Evolutionary conservation across 306 rosid genomes (phyloP), one percentile per base, ranked within the genome.

Genomic region (Inga laurina): DNA sequence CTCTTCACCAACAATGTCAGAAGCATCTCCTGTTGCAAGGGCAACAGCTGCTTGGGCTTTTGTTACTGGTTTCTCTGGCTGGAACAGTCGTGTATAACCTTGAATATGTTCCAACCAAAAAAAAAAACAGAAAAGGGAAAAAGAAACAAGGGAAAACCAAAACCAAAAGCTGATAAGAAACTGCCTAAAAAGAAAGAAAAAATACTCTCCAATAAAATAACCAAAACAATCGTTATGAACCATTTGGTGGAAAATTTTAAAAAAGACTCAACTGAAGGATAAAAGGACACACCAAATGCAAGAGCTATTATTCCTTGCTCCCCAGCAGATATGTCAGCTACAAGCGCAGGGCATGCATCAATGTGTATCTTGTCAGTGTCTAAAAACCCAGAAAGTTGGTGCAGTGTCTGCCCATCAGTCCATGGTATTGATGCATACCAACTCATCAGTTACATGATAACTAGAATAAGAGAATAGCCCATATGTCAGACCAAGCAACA

Each of bases 31-130:
- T 5, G 93, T 92, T 68, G 98, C 95, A 82, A 97, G 97, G 79
- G 98, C 99, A 85, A 97, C 83, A 76, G 99, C 98, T 68, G 98
- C 98, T 89, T 97, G 99, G 82, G 95, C 94, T 84, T 97, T 97
- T 39, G 98, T 97, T 70, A 97, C 99, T 9, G 99, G 98, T 84
- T 97, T 97, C 77, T 87, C 89, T 8, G 98, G 97, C 88, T 94
- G 99, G 88, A 97, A 97, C 52, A 94, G 86, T 84, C 97, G 87
- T 39, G 98, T 97, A 76, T 92, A 94, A 85, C 99, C 99, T 97
- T 73, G 79, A 85, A 82, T 71, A 72, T 83, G 61, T 72, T 72
- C 81, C 59, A 49, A 27, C 3, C 79, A 72, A 32, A 65, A 65
- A 32, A 3, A 5, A 37, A 37, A 37, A 37, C 7, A 7, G 12